phyloP scores from a whole-genome alignment of 139 green algal genomes.

The Axilococcus clingmanii region DNA sequence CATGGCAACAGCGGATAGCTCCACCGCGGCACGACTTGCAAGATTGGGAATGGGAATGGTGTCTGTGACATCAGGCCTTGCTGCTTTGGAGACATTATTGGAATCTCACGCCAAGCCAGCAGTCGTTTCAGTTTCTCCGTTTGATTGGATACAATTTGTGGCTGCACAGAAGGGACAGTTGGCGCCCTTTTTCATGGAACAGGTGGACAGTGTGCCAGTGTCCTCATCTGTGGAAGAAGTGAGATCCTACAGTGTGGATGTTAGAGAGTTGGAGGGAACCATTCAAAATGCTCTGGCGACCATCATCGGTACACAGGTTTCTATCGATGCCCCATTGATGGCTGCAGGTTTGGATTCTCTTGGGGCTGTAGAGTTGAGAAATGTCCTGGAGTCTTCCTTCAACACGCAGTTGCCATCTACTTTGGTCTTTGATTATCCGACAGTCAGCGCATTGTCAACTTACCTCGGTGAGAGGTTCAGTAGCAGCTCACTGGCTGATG shows the following conservation, averaged over 20 bases:
- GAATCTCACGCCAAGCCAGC: background rate
- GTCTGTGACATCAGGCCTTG: constrained; percentile 16
- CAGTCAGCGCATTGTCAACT: constrained; percentile 18
- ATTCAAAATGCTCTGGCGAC: constrained; percentile 9
- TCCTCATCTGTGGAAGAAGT: background rate
- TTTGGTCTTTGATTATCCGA: constrained; percentile 66
- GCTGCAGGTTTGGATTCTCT: constrained; percentile 49
- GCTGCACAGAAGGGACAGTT: constrained; percentile 10
- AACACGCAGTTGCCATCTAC: constrained; percentile 46
- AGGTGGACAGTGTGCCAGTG: background rate
- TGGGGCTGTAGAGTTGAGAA: constrained; percentile 36
- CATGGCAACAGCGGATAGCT: constrained; percentile 31
- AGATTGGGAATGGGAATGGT: constrained; percentile 55
- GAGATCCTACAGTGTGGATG: background rate
- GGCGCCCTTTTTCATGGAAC: background rate
- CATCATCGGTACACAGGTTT: constrained; percentile 12
- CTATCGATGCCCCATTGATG: constrained; percentile 19
- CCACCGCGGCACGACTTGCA: constrained; percentile 36
- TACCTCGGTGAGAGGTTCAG: constrained; percentile 1
- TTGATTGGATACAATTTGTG: constrained; percentile 32
- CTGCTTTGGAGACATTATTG: constrained; percentile 12
- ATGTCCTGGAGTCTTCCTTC: constrained; percentile 26
- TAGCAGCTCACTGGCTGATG: background rate
- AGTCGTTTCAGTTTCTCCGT: constrained; percentile 20
- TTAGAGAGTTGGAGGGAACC: constrained; percentile 16